A percentile compares a stretch with the other conserved stretches of the same genome.
These are phyloP conservation scores for Caryopteris hybrid DNA, from an alignment of 305 asterid genomes.

Conservation along the genomic window DNA sequence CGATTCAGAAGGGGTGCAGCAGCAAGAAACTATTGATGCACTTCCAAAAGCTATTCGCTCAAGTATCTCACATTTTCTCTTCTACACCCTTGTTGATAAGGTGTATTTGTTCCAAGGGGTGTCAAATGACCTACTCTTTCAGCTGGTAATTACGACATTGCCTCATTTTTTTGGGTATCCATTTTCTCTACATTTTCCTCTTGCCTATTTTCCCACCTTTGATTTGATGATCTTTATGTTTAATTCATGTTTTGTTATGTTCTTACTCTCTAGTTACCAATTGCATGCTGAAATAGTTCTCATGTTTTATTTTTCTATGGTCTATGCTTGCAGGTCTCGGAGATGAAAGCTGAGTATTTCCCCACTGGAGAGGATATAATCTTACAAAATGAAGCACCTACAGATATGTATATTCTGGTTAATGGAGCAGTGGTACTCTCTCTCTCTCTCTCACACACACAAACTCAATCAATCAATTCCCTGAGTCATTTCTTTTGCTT, in stretches of 20 bases:
- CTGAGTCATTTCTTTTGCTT: background rate
- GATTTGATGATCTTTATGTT: background rate
- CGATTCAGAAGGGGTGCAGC: conserved; percentile 73
- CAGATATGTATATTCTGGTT: conserved; percentile 74
- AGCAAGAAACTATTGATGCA: conserved; percentile 70
- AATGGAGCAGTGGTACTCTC: conserved; percentile 58
- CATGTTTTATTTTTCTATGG: background rate
- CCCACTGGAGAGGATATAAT: conserved; percentile 76
- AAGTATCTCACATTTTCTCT: conserved; percentile 59
- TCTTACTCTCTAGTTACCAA: background rate
- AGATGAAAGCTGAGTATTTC: conserved; percentile 77
- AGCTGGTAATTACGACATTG: conserved; percentile 48
- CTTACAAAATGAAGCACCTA: conserved; percentile 81
- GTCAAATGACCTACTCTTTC: conserved; percentile 74
- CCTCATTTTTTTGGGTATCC: background rate
- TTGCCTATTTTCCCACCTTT: too few species aligned
- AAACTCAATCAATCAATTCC: background rate
- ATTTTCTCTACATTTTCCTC: background rate
- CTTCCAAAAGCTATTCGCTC: conserved; percentile 84
- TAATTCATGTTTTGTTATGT: background rate
- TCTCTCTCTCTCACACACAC: conserved; percentile 6
- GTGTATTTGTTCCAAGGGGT: conserved; percentile 75
- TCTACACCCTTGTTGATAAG: conserved; percentile 54
- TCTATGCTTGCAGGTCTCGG: conserved; percentile 43
- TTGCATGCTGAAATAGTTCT: too few species aligned